Evolutionary conservation across 2,329 filamentous ascomycete genomes (phyloP).

Genomic region (Trematosphaeria pertusa): DNA sequence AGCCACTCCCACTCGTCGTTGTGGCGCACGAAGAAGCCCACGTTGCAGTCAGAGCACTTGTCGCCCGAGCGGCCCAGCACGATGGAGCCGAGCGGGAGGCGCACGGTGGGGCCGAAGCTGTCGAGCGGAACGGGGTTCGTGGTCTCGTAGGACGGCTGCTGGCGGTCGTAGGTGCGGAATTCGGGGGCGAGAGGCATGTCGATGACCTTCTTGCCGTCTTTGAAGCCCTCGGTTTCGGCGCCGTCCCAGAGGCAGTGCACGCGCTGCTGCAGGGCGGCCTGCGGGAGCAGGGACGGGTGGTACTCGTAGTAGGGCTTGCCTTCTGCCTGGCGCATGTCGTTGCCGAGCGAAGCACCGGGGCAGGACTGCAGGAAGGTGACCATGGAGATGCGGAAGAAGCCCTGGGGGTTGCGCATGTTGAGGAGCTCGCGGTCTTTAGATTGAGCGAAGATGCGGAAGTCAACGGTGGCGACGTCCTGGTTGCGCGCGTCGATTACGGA

Average conservation of each 20-base stretch:
- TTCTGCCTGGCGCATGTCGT: slow-evolving; percentile 29
- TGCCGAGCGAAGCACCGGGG: slow-evolving; percentile 48
- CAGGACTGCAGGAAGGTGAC: slow-evolving; percentile 49
- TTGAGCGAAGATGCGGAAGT: slow-evolving; percentile 42
- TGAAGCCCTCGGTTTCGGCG: slow-evolving; percentile 15
- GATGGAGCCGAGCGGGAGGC: slow-evolving; percentile 46
- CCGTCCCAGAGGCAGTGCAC: slow-evolving; percentile 28
- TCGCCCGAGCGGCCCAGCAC: slow-evolving; percentile 22
- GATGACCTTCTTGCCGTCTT: slow-evolving; percentile 15
- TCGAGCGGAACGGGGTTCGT: slow-evolving; percentile 12
- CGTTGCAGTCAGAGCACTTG: slow-evolving; percentile 31
- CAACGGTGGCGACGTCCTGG: slow-evolving; percentile 46
- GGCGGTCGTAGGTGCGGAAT: slow-evolving; percentile 23
- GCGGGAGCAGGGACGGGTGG: slow-evolving; percentile 31
- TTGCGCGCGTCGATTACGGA: slow-evolving; percentile 34
- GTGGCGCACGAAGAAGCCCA: slow-evolving; percentile 31
- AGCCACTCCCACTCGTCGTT: slow-evolving; percentile 38
- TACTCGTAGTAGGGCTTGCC: slow-evolving; percentile 38
- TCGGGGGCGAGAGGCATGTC: slow-evolving; percentile 19
- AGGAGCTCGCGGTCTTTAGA: slow-evolving; percentile 28
- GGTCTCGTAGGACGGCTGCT: slow-evolving; percentile 42
- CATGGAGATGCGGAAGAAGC: slow-evolving; percentile 34
- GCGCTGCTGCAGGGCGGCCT: slow-evolving; percentile 24
- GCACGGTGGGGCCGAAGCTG: slow-evolving; percentile 23
- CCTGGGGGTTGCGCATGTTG: slow-evolving; percentile 28